Base-by-base conservation (phyloP, 2,329 filamentous ascomycete species). In the Diaporthe longicolla region DNA sequence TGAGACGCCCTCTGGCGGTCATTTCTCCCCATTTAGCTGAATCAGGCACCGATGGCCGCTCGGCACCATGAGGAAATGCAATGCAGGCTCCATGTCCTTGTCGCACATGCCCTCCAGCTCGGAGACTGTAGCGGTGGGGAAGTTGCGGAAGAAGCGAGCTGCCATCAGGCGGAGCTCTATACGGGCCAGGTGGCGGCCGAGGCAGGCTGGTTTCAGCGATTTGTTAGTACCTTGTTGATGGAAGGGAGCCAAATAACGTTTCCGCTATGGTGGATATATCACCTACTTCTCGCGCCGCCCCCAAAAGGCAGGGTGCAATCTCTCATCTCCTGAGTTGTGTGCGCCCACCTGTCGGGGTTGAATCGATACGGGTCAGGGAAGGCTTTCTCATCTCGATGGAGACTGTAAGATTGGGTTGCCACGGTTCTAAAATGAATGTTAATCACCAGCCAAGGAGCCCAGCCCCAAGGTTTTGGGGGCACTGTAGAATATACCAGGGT, bases 101-200 rank as follows among this genome's bases (percentile, higher is more conserved):
- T 82, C 80, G n/a, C 63, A 75, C 78, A 82, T 81, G 45, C 78
- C 80, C 54, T 81, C 79, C 17, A 70, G 66, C 0, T 57, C 74
- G 3, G 80, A 82, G 6, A 81, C 74, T 35, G 43, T 77, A 21
- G 79, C 80, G 26, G 79, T 76, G 0, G 81, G 80, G 59, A 81
- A 82, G 11, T 75, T 68, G n/a, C 75, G 77, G 79, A 90, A 89
- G 79, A 91, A 88, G 13, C 84, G 81, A 0, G 87, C 86, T 2
- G 83, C 81, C 0, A 83, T 87, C 50, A 88, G 83, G 7, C 88
- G 82, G 26, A 90, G 77, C 76, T 90, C 88, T 79, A 89, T 87
- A n/a, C 83, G 82, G 0, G 89, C 89, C 13, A 91, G 83, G 73
- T 90, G 87, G 32, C 89, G 81, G 4, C 89, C 89, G 21, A 91